Conservation (phyloP, 2,329 filamentous ascomycete genomes). For the Penicillium rolfsii region DNA sequence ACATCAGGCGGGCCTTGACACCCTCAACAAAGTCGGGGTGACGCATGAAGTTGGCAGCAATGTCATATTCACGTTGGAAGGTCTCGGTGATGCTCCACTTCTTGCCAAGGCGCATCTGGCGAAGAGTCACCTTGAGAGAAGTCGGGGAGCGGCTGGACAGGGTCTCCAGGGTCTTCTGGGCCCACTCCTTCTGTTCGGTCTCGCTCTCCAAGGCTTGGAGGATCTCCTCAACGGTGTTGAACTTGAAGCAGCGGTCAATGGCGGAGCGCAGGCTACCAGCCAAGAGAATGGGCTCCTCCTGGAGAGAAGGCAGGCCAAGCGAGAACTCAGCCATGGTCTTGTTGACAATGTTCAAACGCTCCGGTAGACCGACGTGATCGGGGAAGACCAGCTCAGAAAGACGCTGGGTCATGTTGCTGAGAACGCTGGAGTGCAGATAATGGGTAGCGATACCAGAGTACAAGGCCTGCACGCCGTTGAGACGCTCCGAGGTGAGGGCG, state of each 20-base stretch:
- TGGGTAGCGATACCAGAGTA: constrained; percentile 94
- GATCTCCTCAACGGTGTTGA: constrained; percentile 70
- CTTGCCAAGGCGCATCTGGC: constrained; percentile 76
- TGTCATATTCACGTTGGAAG: constrained; percentile 82
- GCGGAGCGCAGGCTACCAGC: constrained; percentile 72
- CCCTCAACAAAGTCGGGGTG: constrained; percentile 91
- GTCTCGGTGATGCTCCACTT: constrained; percentile 81
- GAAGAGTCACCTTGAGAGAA: constrained; percentile 78
- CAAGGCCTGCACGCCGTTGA: constrained; percentile 82
- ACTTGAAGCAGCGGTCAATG: constrained; percentile 81
- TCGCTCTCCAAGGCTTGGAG: constrained; percentile 65
- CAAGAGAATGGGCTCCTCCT: constrained; percentile 67
- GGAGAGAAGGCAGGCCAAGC: constrained; percentile 71
- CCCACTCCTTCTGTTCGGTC: constrained; percentile 69
- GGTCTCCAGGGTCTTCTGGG: constrained; percentile 72
- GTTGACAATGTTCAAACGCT: constrained; percentile 75
- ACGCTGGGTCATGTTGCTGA: constrained; percentile 79
- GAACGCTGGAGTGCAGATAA: constrained; percentile 87
- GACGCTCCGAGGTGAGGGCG: constrained; percentile 81
- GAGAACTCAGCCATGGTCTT: constrained; percentile 88
- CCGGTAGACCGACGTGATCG: constrained; percentile 67
- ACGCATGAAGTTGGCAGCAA: constrained; percentile 85
- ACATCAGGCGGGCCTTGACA: constrained; percentile 77
- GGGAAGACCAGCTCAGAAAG: constrained; percentile 87
- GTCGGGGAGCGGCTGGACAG: constrained; percentile 81